Percentiles rank a stretch among this genome's conserved stretches.
Conservation (phyloP, 148 eudicot species). For the Rhododendron simsii region DNA sequence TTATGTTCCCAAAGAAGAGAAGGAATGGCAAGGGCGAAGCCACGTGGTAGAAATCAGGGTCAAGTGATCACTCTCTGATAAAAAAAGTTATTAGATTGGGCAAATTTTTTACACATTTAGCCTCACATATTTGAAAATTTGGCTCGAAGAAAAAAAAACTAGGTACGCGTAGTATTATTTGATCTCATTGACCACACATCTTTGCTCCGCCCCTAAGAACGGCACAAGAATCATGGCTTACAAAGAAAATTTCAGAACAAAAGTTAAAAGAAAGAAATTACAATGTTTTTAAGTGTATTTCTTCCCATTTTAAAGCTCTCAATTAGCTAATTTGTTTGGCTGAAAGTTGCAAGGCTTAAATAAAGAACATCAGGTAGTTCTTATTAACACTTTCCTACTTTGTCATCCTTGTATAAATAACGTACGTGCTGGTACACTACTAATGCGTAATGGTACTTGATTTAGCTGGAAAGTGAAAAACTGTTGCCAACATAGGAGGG, state of each 20-base stretch:
- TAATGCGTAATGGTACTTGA: neutral
- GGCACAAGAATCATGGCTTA: neutral
- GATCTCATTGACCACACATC: neutral
- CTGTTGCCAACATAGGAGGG: neutral
- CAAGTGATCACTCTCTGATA: neutral
- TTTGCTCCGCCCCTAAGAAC: neutral
- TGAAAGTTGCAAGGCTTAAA: neutral
- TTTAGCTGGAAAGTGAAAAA: neutral
- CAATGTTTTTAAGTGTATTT: no score
- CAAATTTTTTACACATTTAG: neutral
- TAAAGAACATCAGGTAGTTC: neutral
- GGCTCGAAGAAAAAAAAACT: neutral
- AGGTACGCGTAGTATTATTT: neutral
- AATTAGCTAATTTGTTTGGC: neutral
- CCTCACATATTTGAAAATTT: neutral
- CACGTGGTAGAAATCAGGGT: neutral
- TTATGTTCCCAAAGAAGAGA: neutral
- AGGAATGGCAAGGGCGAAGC: neutral
- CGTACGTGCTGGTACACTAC: neutral
- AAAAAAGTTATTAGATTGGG: neutral
- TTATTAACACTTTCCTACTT: neutral
- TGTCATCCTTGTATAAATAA: neutral
- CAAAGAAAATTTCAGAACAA: neutral
- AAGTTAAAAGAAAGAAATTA: neutral
- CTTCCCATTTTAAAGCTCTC: neutral